phyloP scores from a whole-genome alignment of 441 rosid species.

The Gossypium gossypioides region DNA sequence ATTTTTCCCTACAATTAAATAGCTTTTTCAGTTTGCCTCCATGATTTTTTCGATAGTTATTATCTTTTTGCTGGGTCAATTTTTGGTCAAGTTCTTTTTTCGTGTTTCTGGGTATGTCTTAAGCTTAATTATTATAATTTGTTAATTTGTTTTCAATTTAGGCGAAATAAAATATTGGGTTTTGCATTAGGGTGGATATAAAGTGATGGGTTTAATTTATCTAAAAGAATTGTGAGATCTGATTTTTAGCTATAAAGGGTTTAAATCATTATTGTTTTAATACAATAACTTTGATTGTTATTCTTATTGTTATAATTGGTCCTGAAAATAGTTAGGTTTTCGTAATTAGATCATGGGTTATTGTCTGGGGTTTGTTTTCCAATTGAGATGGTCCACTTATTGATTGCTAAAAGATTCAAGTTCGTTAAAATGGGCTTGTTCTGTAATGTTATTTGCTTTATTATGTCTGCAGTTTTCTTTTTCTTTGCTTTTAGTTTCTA shows the following conservation, averaged over 20 bases:
- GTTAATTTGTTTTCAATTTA: background rate
- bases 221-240: background rate
- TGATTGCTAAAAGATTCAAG: background rate
- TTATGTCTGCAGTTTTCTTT: background rate
- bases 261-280: background rate
- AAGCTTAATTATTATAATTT: background rate
- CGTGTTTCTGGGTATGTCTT: background rate
- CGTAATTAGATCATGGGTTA: background rate
- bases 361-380: background rate
- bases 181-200: background rate
- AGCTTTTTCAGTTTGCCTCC: background rate
- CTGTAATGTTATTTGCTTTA: background rate
- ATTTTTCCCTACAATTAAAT: background rate
- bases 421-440: background rate
- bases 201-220: background rate
- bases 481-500: background rate
- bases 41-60: background rate
- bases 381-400: background rate
- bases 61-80: background rate
- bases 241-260: conserved; percentile 1
- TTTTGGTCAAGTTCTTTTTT: background rate
- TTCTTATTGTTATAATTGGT: background rate
- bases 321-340: background rate
- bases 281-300: background rate
- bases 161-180: background rate